phyloP scores from a whole-genome alignment of 805 yeast genomes.

The Zygosaccharomyces lentus region DNA sequence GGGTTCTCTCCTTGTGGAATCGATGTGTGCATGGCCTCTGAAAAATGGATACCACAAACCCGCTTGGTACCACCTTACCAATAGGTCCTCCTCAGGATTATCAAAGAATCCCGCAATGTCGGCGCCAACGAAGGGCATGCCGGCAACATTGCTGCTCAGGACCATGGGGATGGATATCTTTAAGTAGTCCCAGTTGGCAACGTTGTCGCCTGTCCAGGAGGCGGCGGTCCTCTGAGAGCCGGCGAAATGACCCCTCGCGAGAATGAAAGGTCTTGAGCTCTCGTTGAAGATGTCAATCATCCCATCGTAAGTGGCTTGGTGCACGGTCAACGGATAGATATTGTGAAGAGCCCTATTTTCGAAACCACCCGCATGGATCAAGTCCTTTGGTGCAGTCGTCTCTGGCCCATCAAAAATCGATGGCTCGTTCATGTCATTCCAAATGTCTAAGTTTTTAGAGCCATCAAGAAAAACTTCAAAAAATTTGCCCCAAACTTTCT shows the following conservation, averaged over 20 bases:
- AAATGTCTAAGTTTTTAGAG: slow-evolving; percentile 67
- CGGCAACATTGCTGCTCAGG: slow-evolving; percentile 72
- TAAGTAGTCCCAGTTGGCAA: slow-evolving; percentile 87
- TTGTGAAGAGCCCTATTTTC: slow-evolving; percentile 94
- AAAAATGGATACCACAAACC: slow-evolving; percentile 97
- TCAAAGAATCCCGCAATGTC: slow-evolving; percentile 98
- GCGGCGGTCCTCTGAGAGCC: slow-evolving; percentile 93
- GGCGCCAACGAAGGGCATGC: slow-evolving; percentile 91
- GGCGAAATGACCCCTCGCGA: slow-evolving; percentile 81
- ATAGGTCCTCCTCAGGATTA: slow-evolving; percentile 73
- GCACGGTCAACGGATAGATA: slow-evolving; percentile 72
- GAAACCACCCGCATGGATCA: slow-evolving; percentile 70
- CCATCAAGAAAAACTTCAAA: slow-evolving; percentile 45
- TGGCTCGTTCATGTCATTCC: slow-evolving; percentile 99
- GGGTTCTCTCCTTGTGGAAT: slow-evolving; percentile 88
- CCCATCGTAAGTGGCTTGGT: slow-evolving; percentile 73
- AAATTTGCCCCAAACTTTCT: slow-evolving; percentile 54
- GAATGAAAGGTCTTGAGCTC: slow-evolving; percentile 71
- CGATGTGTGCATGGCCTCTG: slow-evolving; percentile 95
- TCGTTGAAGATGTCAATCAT: slow-evolving; percentile 47
- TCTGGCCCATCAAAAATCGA: slow-evolving; percentile 95
- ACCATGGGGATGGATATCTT: slow-evolving; percentile 81
- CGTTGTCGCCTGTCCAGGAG: slow-evolving; percentile 97
- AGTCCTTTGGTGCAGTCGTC: slow-evolving; percentile 80
- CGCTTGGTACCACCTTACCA: slow-evolving; percentile 92